Evolutionary conservation across 176 grass and related monocot genomes (phyloP), one percentile per base, ranked within the genome.

Genomic region (Phyllostachys edulis): DNA sequence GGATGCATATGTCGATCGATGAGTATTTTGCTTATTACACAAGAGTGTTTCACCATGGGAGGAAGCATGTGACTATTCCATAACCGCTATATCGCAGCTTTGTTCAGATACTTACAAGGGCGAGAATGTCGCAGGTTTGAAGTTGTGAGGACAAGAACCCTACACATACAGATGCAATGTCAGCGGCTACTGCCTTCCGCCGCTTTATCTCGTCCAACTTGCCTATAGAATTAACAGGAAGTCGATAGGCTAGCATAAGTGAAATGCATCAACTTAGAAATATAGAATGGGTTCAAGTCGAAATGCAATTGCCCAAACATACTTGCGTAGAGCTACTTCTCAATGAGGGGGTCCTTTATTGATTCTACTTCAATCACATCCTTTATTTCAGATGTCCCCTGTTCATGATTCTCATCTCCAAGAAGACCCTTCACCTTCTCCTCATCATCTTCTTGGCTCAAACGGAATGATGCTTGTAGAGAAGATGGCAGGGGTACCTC

Each of bases 121-220:
- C 52, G 96, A 71, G 71, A 90, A 96, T 61, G 89, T 89, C 0
- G 61, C 83, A 2, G 96, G 50, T 89, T 93, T 75, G 91, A 96
- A 32, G 79, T 67, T 23, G 96, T 94, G 51, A 98, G 81, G 82
- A 92, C 69, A 63, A 94, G 26, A 75, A 98, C 63, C 93, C 96
- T 77, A 82, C 16, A 55, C 88, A 89, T 3, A 98, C 81, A 83
- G 80, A 87, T 87, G 89, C 84, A 67, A 98, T 98, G 85, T 93
- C 94, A 78, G 91, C 85, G 69, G 96, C n/a, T n/a, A n/a, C 93
- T 18, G 63, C 78, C 27, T 85, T 90, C 15, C 96, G 87, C 4
- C 93, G 78, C 71, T 89, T 90, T 55, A 84, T 18, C 80, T 95
- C 91, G 68, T 94, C 65, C 60, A 90, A 51, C n/a, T 91, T 76